Evolutionary conservation across 192 early-diverging fungal genomes (phyloP), one percentile per base, ranked within the genome.

Genomic region (Radiomyces spectabilis): DNA sequence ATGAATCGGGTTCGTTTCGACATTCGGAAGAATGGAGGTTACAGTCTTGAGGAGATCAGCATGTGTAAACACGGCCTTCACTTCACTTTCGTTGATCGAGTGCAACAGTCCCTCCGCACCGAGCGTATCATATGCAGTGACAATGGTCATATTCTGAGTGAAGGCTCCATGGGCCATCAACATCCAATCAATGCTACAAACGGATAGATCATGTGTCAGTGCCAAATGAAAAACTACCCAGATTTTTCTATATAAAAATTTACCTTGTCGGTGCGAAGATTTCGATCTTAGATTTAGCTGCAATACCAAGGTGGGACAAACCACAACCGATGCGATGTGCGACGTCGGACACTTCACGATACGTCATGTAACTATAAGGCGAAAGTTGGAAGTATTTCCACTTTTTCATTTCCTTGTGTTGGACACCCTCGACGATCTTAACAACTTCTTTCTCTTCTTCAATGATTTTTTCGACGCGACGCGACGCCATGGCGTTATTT

Each of bases 41-140:
- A 91, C 53, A 32, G 77, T 81, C 33, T 75, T 65, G 27, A 94
- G 72, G 13, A 87, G 73, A 29, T 88, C 84, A 3, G 77, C 80
- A 57, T 83, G 81, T 53, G 87, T 86, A 58, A 88, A 88, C 45
- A 88, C 63, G 31, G 79, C 74, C 3, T 60, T 54, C 19, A 85
- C 81, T 55, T 83, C 86, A n/a, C 85, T 69, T 65, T 94, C 86
- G 49, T 86, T 83, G 65, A 94, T 82, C 10, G 93, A 91, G 61
- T 61, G 51, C 4, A 51, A 41, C 27, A 95, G 79, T 10, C 88
- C 88, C 18, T 85, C 83, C 39, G 83, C 83, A 33, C 91, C 93
- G 44, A 95, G 78, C 15, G 91, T 92, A 43, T 86, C 85, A 59
- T 87, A 88, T 22, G 92, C 87, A 18, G 93, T 95, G n/a, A 88